Evolutionary conservation across 108 stramenopile genomes (phyloP), one percentile per base, ranked within the genome.

Genomic region (Fistulifera solaris): DNA sequence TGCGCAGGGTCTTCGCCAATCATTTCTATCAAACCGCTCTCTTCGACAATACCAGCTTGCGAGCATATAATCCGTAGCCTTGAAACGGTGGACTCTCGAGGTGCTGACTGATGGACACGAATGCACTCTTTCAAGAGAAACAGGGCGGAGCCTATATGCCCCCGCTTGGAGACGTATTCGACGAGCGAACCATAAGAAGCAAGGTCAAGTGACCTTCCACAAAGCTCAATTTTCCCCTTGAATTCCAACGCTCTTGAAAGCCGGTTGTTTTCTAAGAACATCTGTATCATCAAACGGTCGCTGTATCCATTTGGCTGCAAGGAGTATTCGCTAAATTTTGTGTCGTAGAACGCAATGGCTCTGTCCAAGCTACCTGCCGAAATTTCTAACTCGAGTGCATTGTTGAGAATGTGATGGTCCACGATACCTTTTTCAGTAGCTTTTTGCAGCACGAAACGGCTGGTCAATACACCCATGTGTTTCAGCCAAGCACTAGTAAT

Each of bases 81-180:
- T 13, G 59, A 70, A 3, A 92, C 50, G 42, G 61, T 67, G 27
- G 73, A 61, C 56, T 92, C 86, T 31, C 80, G 76, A 2, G 90
- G 90, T 35, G 81, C 62, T 0, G 67, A 50, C 15, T 76, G 82
- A 55, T 92, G 86, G 5, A 67, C 62, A 16, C 48, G 23, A 4
- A 84, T 70, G 56, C 90, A 92, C 54, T 92, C 90, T 59, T 83
- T 85, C 48, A 92, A 71, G 14, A 82, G 41, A 40, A 88, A 41
- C 10, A 92, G 40, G 14, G 90, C 86, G 1, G 84, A 85, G 40
- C 90, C 90, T 8, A 86, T 35, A 53, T 92, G 82, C 12, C 66
- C 47, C 18, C 60, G 74, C 23, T 56, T 73, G 7, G 70, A 72
- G 58, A 75, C 87, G 49, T 88, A 77, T 27, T 92, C 81, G 27